These are phyloP conservation scores for Rubus parviflorus DNA, from an alignment of 306 rosid genomes.

Conservation along the genomic window DNA sequence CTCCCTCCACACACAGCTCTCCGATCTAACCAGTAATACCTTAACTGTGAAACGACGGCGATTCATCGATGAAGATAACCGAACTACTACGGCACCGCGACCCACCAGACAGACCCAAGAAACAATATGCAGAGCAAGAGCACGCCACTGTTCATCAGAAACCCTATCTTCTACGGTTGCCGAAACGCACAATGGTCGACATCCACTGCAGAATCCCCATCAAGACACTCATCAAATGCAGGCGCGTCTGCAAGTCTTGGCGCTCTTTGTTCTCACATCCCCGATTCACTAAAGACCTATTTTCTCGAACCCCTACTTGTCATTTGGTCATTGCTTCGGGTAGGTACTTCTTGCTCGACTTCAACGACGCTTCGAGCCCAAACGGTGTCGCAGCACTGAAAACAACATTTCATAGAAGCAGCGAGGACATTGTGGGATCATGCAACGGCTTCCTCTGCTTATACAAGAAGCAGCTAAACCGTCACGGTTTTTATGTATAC, in stretches of 20 bases:
- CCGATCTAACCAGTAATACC: no score
- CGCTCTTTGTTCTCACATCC: background rate
- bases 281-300: background rate
- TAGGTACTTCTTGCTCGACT: no score
- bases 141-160: background rate
- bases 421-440: background rate
- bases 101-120: background rate
- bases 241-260: background rate
- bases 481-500: no score
- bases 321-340: no score
- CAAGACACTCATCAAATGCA: background rate
- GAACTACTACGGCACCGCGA: no score
- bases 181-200: background rate
- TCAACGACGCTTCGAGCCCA: no score
- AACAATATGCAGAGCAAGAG: background rate
- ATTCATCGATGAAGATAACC: no score
- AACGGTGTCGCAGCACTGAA: no score
- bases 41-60: no score
- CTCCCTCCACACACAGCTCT: no score
- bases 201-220: background rate
- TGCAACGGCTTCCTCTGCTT: conserved; percentile 1
- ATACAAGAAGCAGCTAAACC: background rate
- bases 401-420: no score
- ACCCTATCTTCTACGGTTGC: background rate
- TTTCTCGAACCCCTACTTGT: background rate